These are phyloP conservation scores for Erodium chrysanthum DNA, from an alignment of 441 rosid genomes.

Conservation along the genomic window DNA sequence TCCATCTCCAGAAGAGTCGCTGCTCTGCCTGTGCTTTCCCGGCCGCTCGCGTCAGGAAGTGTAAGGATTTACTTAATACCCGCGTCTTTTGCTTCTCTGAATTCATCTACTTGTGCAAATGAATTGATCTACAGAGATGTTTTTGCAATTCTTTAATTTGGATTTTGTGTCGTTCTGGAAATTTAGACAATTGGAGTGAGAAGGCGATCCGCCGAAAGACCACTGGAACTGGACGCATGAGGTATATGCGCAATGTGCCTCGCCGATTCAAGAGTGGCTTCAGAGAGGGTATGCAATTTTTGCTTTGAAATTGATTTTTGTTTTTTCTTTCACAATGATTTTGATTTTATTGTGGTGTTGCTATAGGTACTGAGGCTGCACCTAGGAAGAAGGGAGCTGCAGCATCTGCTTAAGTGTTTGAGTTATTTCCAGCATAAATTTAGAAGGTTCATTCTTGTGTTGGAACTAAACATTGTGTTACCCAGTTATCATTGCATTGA, in stretches of 20 bases:
- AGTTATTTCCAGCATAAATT: neutral
- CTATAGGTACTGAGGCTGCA: conserved; percentile 4
- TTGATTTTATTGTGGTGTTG: neutral
- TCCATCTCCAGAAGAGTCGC: conserved; percentile 91
- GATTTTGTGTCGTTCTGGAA: neutral
- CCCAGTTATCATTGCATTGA: neutral
- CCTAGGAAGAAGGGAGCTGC: conserved; percentile 9
- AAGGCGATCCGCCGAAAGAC: neutral
- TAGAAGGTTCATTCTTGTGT: neutral
- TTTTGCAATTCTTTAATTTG: too few species aligned
- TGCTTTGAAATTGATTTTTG: neutral
- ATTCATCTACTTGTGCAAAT: neutral
- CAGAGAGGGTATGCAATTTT: conserved; percentile 52
- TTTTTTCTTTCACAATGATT: neutral
- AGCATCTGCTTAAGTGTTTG: neutral
- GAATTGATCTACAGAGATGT: too few species aligned
- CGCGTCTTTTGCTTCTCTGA: too few species aligned
- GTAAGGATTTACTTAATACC: conserved; percentile 35
- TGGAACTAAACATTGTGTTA: neutral
- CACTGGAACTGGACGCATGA: conserved; percentile 42
- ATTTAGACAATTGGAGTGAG: neutral
- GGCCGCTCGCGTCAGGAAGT: conserved; percentile 75
- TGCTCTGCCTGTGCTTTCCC: conserved; percentile 81
- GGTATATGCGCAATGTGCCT: conserved; percentile 69
- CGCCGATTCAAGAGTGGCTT: conserved; percentile 85